phyloP scores from a whole-genome alignment of 306 rosid species.

The Cajanus cajan region DNA sequence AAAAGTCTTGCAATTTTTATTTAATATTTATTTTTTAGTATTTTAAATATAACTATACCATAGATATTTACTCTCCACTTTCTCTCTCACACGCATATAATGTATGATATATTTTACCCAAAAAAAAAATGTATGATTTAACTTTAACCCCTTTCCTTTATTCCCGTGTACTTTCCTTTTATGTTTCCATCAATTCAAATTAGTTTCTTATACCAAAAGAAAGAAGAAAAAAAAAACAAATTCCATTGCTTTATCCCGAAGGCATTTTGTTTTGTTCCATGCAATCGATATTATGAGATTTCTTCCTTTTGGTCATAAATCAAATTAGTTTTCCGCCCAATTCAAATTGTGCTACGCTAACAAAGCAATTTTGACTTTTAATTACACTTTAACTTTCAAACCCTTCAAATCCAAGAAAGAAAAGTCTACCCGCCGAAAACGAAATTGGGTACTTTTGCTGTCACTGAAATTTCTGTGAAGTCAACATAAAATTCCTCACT shows the following conservation, averaged over 20 bases:
- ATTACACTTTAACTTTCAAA: neutral
- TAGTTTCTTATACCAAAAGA: too few species aligned
- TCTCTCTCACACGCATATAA: too few species aligned
- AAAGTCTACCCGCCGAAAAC: neutral
- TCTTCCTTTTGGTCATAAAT: neutral
- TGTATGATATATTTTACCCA: too few species aligned
- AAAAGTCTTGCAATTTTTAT: too few species aligned
- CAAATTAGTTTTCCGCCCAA: constrained; percentile 33
- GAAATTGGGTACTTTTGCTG: neutral
- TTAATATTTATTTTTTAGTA: too few species aligned
- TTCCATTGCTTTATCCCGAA: constrained; percentile 21
- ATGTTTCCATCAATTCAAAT: neutral
- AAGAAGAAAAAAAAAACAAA: too few species aligned
- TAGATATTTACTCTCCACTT: too few species aligned
- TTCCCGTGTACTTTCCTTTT: neutral
- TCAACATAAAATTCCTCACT: neutral
- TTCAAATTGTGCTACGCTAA: neutral
- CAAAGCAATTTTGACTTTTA: constrained; percentile 3
- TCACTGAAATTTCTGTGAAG: neutral
- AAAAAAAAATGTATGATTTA: neutral
- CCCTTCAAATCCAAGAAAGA: constrained; percentile 17
- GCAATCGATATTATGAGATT: neutral
- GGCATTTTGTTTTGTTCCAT: neutral
- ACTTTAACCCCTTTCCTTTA: neutral
- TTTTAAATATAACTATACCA: too few species aligned